Conservation (phyloP, 2,329 filamentous ascomycete genomes). For the Paramyrothecium roridum region DNA sequence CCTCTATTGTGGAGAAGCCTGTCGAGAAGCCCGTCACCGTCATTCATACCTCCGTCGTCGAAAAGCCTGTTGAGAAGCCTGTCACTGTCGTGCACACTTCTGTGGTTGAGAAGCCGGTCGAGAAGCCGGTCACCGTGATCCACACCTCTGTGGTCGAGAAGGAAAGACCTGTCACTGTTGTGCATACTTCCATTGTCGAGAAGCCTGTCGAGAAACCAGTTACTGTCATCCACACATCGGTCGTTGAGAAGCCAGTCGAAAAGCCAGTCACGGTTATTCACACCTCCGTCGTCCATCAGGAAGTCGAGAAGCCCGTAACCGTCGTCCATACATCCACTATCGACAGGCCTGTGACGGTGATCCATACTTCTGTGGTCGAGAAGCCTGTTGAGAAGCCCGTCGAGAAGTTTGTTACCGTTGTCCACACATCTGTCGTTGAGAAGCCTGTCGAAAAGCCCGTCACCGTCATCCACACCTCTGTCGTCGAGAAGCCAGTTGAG, state of each 20-base stretch:
- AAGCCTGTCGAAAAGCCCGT: background rate
- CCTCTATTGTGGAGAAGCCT: background rate
- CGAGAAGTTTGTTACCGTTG: background rate
- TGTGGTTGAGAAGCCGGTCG: background rate
- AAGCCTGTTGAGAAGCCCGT: too few species aligned
- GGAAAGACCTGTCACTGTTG: background rate
- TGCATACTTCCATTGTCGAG: background rate
- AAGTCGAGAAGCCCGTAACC: conserved; percentile 7
- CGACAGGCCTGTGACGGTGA: background rate
- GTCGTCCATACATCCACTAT: background rate
- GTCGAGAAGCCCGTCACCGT: background rate
- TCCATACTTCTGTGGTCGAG: background rate
- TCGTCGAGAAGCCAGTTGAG: background rate
- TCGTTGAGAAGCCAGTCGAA: background rate
- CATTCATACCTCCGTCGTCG: background rate
- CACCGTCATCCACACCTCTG: background rate
- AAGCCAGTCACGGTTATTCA: background rate
- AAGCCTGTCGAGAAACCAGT: background rate
- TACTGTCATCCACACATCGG: background rate
- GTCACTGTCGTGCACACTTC: background rate
- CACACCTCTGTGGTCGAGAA: background rate
- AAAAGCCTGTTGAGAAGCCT: background rate
- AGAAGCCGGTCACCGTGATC: background rate
- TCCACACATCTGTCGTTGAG: background rate
- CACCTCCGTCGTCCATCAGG: conserved; percentile 1